Evolutionary conservation across 164 flowering plant species (phyloP).

Genomic region (Malania oleifera): DNA sequence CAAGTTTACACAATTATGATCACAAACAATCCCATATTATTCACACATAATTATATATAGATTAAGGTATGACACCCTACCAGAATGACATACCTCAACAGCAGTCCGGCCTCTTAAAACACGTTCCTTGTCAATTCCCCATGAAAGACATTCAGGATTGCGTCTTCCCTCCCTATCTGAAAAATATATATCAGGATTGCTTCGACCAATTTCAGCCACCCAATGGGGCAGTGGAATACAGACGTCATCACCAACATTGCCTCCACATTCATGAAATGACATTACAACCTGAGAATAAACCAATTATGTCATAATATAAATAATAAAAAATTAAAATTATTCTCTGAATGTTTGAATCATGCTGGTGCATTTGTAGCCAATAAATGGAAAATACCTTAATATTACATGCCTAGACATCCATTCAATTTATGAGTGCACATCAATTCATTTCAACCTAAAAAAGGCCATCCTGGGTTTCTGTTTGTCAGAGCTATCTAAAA

Average conservation of each 20-base stretch:
- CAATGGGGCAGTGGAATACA: constrained; percentile 93
- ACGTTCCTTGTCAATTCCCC: constrained; percentile 95
- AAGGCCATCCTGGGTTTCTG: no score
- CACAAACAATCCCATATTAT: background rate
- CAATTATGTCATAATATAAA: no score
- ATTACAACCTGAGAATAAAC: constrained; percentile 84
- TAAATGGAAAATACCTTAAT: no score
- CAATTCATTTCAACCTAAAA: no score
- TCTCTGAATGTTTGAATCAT: no score
- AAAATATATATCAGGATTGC: constrained; percentile 89
- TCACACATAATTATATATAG: no score
- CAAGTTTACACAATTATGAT: background rate
- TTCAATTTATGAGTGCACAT: no score
- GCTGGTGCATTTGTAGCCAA: no score
- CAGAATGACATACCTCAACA: constrained; percentile 86
- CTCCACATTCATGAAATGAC: constrained; percentile 99
- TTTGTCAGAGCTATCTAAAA: no score
- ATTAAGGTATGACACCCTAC: no score
- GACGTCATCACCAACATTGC: constrained; percentile 97
- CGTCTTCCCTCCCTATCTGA: constrained; percentile 89
- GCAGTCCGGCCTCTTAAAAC: constrained; percentile 93
- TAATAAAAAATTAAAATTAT: no score
- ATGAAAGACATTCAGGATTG: constrained; percentile 92
- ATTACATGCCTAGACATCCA: no score
- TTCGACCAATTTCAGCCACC: constrained; percentile 89